phyloP scores from a whole-genome alignment of 1,139 yeast species.

The Kodamaea sp. region DNA sequence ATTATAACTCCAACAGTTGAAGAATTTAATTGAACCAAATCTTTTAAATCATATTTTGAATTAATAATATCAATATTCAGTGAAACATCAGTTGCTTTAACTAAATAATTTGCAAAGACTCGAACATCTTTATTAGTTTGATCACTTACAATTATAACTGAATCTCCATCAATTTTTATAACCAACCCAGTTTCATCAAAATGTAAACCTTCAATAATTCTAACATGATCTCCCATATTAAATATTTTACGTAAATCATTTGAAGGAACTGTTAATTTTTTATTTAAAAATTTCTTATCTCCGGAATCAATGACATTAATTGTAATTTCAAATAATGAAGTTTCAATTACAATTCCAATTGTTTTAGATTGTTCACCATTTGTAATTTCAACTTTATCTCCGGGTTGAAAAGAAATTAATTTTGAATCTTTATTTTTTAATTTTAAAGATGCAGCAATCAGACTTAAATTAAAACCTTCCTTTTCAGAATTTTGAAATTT shows the following conservation, averaged over 20 bases:
- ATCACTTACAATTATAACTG: constrained; percentile 85
- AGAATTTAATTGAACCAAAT: constrained; percentile 83
- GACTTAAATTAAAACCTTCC: constrained; percentile 75
- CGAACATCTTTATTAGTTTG: constrained; percentile 84
- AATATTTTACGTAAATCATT: constrained; percentile 81
- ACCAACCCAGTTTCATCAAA: constrained; percentile 94
- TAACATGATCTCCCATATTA: constrained; percentile 90
- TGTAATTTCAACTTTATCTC: constrained; percentile 87
- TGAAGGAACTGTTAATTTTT: constrained; percentile 65
- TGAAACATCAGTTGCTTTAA: constrained; percentile 74
- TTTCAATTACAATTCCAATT: constrained; percentile 70
- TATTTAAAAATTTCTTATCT: constrained; percentile 46
- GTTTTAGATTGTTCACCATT: constrained; percentile 94
- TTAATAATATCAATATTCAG: constrained; percentile 33
- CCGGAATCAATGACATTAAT: constrained; percentile 54
- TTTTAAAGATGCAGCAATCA: constrained; percentile 80
- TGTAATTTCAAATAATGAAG: constrained; percentile 61
- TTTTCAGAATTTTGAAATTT: constrained; percentile 70
- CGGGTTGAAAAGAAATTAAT: constrained; percentile 73
- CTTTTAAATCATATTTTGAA: constrained; percentile 82
- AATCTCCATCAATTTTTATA: constrained; percentile 74
- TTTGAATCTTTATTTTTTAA: constrained; percentile 41
- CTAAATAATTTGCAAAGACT: constrained; percentile 85
- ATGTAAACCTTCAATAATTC: constrained; percentile 88
- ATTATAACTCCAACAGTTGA: constrained; percentile 86